These are phyloP conservation scores for Prosopis cineraria DNA, from an alignment of 306 rosid genomes.

Conservation along the genomic window DNA sequence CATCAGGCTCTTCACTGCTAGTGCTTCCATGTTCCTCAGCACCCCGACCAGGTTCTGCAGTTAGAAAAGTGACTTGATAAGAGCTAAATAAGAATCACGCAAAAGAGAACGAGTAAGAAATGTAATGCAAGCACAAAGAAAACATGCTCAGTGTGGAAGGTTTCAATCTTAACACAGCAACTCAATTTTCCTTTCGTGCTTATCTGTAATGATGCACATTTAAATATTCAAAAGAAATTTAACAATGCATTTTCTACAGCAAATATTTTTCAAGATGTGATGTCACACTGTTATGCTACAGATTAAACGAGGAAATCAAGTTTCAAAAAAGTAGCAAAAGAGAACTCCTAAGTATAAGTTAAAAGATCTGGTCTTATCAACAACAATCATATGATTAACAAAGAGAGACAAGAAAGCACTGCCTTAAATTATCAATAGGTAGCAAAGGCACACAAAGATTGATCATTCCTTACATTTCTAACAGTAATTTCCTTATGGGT, in stretches of 20 bases:
- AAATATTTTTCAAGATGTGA: neutral
- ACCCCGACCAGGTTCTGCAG: constrained; percentile 59
- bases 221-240: neutral
- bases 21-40: constrained; percentile 68
- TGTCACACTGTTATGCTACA: neutral
- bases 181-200: neutral
- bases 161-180: neutral
- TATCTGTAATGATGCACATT: neutral
- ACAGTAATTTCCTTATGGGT: neutral
- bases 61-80: constrained; percentile 41
- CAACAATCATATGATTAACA: neutral
- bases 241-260: neutral
- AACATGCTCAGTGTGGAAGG: constrained; percentile 20
- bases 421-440: neutral
- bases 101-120: constrained; percentile 14
- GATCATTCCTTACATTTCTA: neutral
- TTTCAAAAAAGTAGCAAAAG: neutral
- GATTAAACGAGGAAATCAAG: neutral
- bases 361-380: neutral
- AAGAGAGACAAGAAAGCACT: neutral
- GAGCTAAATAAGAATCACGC: constrained; percentile 20
- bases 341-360: neutral
- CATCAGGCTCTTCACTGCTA: constrained; percentile 74
- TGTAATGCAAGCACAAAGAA: neutral
- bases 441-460: neutral